Evolutionary conservation across 2,329 filamentous ascomycete genomes (phyloP).

Genomic region (Thermoascus crustaceus): DNA sequence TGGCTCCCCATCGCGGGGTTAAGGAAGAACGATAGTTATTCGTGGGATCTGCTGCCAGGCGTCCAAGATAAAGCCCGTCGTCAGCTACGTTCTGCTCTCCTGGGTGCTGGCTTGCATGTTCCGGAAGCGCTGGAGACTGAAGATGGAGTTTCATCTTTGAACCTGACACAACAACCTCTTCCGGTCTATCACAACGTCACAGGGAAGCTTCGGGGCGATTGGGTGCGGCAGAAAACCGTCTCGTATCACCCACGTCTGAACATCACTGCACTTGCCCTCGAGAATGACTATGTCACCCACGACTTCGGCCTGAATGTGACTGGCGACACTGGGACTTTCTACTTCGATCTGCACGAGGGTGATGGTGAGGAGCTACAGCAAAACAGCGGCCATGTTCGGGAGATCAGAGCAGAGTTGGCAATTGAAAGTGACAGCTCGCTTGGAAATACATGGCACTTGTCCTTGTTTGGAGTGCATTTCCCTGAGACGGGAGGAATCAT

Average conservation of each 20-base stretch:
- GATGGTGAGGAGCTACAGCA: constrained; percentile 29
- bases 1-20: constrained; percentile 72
- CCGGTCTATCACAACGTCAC: constrained; percentile 71
- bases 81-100: constrained; percentile 36
- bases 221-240: constrained; percentile 54
- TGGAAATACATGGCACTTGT: constrained; percentile 70
- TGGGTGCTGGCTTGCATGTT: constrained; percentile 23
- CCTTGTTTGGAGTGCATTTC: constrained; percentile 79
- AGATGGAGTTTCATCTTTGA: constrained; percentile 18
- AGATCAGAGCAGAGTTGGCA: constrained; percentile 61
- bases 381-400: constrained; percentile 51
- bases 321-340: constrained; percentile 59
- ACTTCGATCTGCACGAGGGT: constrained; percentile 57
- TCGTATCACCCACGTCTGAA: constrained; percentile 49
- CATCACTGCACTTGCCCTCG: constrained; percentile 55
- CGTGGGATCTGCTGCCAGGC: constrained; percentile 63
- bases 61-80: constrained; percentile 60
- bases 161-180: constrained; percentile 35
- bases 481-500: constrained; percentile 69
- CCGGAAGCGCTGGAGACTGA: constrained; percentile 20
- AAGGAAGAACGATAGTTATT: constrained; percentile 62
- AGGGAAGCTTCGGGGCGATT: constrained; percentile 67
- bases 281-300: constrained; percentile 56
- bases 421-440: constrained; percentile 63
- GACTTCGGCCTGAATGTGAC: constrained; percentile 77